These are phyloP conservation scores for Phytopythium helicoides DNA, from an alignment of 352 stramenopile species.

Conservation along the genomic window DNA sequence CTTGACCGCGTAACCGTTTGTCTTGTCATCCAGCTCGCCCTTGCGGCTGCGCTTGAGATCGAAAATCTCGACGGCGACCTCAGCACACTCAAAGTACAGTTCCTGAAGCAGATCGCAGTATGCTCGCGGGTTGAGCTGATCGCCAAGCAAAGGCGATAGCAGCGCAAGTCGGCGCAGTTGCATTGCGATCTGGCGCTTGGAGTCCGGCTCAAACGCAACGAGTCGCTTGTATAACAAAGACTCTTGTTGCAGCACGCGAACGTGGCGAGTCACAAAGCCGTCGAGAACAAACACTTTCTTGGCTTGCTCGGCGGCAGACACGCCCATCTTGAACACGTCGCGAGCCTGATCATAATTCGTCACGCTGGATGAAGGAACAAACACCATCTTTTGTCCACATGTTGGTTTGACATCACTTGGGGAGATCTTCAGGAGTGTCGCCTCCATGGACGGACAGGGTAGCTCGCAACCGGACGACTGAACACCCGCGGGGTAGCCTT, in stretches of 20 bases:
- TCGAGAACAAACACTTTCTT: conserved; percentile 53
- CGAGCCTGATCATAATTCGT: conserved; percentile 49
- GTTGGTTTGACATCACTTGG: not conserved
- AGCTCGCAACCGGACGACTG: conserved; percentile 3
- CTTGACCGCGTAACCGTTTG: conserved; percentile 54
- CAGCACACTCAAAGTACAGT: conserved; percentile 59
- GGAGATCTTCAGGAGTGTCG: conserved; percentile 16
- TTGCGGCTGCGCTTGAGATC: conserved; percentile 62
- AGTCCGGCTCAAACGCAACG: conserved; percentile 46
- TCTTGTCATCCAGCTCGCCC: conserved; percentile 25
- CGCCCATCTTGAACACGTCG: conserved; percentile 60
- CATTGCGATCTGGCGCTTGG: conserved; percentile 65
- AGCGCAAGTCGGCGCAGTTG: conserved; percentile 48
- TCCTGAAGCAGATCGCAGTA: conserved; percentile 62
- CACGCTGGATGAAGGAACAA: conserved; percentile 19
- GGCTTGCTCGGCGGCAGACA: conserved; percentile 37
- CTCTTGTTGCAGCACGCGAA: conserved; percentile 55
- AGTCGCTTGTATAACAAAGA: conserved; percentile 58
- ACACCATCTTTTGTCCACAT: conserved; percentile 19
- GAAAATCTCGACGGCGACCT: conserved; percentile 56
- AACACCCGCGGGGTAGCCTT: conserved; percentile 11
- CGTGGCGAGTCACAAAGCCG: conserved; percentile 64
- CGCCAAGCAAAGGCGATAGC: conserved; percentile 39
- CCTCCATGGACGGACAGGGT: conserved; percentile 26
- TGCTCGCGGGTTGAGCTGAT: conserved; percentile 48